Evolutionary conservation across 345 rosid species (phyloP).

Genomic region (Chamaenerion angustifolium): DNA sequence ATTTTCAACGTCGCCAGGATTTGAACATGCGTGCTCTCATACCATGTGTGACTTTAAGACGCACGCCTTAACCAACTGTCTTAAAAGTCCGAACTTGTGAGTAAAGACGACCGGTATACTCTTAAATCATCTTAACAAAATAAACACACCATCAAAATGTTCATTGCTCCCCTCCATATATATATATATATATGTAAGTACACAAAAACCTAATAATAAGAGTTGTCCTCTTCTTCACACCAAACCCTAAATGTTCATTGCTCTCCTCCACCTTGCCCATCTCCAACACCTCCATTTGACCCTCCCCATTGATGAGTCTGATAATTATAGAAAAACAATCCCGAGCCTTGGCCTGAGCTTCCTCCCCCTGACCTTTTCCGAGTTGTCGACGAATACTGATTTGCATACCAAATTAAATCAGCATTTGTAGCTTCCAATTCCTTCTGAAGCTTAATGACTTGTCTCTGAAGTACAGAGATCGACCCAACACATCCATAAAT

Average conservation of each 20-base stretch:
- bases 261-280: conserved; percentile 4
- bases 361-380: not conserved
- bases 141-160: too few relatives aligned
- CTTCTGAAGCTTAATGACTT: conserved; percentile 35
- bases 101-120: too few relatives aligned
- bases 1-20: too few relatives aligned
- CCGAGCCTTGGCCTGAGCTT: not conserved
- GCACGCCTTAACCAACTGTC: too few relatives aligned
- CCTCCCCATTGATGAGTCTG: conserved; percentile 16
- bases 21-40: too few relatives aligned
- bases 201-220: too few relatives aligned
- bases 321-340: conserved; percentile 2
- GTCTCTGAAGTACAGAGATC: conserved; percentile 43
- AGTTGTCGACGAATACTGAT: not conserved
- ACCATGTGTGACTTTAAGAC: too few relatives aligned
- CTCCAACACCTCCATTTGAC: conserved; percentile 5
- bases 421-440: conserved; percentile 46
- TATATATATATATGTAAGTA: too few relatives aligned
- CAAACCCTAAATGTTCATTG: not conserved
- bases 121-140: too few relatives aligned
- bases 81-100: too few relatives aligned
- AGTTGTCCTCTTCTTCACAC: too few relatives aligned
- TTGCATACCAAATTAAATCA: conserved; percentile 23
- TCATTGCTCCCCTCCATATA: too few relatives aligned
- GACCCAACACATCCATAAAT: conserved; percentile 56